Evolutionary conservation across 1,139 yeast genomes (phyloP).

Genomic region (Magnusiomyces tetraspermus): DNA sequence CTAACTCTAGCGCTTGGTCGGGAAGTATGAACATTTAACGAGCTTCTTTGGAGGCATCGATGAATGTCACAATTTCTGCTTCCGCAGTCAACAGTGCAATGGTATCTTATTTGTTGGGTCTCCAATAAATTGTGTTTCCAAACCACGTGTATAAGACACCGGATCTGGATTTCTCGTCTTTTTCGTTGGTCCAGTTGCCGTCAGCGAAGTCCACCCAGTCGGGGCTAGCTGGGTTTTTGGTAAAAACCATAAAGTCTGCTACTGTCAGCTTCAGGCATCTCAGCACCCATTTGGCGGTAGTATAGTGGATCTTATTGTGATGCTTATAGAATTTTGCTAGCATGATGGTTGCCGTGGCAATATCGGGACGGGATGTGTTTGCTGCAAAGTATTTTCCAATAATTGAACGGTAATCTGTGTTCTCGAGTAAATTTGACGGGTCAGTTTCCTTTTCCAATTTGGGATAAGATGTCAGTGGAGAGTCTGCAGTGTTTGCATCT

Average conservation of each 20-base stretch:
- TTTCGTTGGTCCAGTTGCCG: background rate
- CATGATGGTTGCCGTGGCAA: background rate
- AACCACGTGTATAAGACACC: background rate
- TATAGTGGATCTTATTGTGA: too few species aligned
- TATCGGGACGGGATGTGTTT: background rate
- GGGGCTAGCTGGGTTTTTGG: background rate
- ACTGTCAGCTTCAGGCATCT: background rate
- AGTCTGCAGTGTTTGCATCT: background rate
- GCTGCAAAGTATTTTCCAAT: too few species aligned
- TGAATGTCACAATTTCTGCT: background rate
- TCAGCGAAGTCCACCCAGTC: background rate
- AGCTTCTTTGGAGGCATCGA: background rate
- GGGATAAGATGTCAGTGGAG: background rate
- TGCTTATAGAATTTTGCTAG: too few species aligned
- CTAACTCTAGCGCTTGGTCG: background rate
- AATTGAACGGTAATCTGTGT: too few species aligned
- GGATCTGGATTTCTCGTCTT: background rate
- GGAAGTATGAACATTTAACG: background rate
- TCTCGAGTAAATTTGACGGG: too few species aligned
- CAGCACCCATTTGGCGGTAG: too few species aligned
- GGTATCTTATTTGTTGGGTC: background rate
- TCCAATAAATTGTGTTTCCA: background rate
- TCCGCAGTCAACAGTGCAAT: background rate
- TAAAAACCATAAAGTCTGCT: background rate
- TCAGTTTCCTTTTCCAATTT: background rate